Base-by-base conservation (phyloP, 768 basidiomycete genomes). In the Gymnopilus junonius region DNA sequence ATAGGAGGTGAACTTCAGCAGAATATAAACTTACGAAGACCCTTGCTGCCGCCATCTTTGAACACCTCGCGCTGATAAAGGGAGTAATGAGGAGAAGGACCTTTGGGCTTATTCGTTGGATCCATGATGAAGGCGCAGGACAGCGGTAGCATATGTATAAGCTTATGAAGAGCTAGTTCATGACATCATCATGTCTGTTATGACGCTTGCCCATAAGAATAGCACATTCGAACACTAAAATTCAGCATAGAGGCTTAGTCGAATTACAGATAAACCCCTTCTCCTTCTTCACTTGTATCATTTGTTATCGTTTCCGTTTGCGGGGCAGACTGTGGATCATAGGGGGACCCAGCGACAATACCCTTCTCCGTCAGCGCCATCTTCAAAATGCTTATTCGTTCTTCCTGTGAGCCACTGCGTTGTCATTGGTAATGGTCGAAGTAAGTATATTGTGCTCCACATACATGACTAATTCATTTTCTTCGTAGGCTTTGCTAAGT, bases 381-480 rank as follows among this genome's bases (percentile, higher is more conserved):
- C 72, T 83, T 85, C 55, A 93, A 80, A 55, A 93, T 91, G 27
- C 76, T 76, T 61, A 93, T 85, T 21, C 92, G 82, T 69, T 94
- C 93, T 69, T 90, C 84, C 75, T 94, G 93, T 8, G 92, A 91
- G 7, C 83, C 89, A 65, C 93, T 94, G 45, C 15, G 65, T 31
- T 60, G 27, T 50, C 43, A 32, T 55, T 68, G 45, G 4, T 59
- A 27, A 39, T 20, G 2, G n/a, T 34, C 25, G 8, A 8, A 1
- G 20, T 20, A 5, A 20, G 2, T 35, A 21, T 53, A 35, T 53
- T n/a, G 55, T 62, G 61, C 46, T 46, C 20, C 12, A 29, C 83
- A 59, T 69, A 89, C 93, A 95, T 91, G 42, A 91, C 89, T 2
- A 67, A 74, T 67, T 87, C 80, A 70, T 95, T 95, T 75, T 95